Evolutionary conservation across 805 yeast species (phyloP).

Genomic region (Candida vaughaniae): DNA sequence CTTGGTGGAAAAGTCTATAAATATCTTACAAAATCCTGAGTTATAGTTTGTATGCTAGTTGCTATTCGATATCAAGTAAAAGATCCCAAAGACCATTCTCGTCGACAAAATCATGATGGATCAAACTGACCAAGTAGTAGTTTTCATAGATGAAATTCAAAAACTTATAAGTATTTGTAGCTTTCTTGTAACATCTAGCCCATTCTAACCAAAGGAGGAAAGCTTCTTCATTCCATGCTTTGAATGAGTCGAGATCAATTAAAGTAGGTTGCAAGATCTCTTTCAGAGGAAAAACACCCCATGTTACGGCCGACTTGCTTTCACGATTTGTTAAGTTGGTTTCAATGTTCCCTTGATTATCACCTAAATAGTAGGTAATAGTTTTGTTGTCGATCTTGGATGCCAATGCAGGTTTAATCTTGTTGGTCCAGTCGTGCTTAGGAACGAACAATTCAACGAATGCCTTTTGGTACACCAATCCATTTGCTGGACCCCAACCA

Average conservation of each 20-base stretch:
- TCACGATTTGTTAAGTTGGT: constrained; percentile 52
- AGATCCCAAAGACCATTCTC: constrained; percentile 77
- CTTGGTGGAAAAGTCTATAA: constrained; percentile 38
- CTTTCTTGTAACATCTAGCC: constrained; percentile 73
- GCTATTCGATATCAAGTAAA: constrained; percentile 32
- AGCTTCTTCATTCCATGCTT: constrained; percentile 96
- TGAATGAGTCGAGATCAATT: constrained; percentile 87
- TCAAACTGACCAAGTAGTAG: constrained; percentile 77
- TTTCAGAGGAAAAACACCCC: constrained; percentile 95
- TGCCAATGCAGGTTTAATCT: constrained; percentile 52
- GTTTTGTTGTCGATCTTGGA: constrained; percentile 34
- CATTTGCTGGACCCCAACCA: constrained; percentile 97
- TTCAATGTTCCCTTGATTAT: constrained; percentile 52
- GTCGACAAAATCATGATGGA: constrained; percentile 78
- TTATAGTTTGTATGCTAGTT: constrained; percentile 11
- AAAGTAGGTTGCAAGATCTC: constrained; percentile 91
- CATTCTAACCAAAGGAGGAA: constrained; percentile 90
- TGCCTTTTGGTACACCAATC: constrained; percentile 87
- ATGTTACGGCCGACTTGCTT: constrained; percentile 81
- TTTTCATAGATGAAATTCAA: constrained; percentile 59
- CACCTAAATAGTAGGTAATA: constrained; percentile 76
- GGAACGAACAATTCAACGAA: constrained; percentile 84
- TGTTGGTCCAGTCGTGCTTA: constrained; percentile 62
- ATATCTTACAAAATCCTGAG: constrained; percentile 26
- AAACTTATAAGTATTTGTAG: constrained; percentile 55